Percentiles rank a stretch among this genome's conserved stretches.
Evolutionary conservation across 1,284 basidiomycete genomes (phyloP).

Genomic region (Sporisorium reilianum): DNA sequence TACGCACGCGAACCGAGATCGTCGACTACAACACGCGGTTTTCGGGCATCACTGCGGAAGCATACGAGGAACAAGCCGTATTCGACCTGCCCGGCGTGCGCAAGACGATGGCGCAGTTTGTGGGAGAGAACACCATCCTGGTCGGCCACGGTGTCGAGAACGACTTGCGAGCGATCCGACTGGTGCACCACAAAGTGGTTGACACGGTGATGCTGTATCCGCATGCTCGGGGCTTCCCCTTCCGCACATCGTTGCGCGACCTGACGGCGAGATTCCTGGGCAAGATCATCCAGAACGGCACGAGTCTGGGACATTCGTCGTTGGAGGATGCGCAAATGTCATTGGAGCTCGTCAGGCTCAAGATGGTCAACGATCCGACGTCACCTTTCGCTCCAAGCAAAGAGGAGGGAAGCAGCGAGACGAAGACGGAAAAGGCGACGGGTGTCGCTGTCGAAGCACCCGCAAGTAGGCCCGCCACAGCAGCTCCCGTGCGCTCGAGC

Average conservation of each 20-base stretch:
- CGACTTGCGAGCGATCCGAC: slow-evolving; percentile 60
- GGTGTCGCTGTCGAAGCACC: slow-evolving; percentile 23
- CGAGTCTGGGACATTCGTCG: slow-evolving; percentile 58
- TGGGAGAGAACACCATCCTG: slow-evolving; percentile 58
- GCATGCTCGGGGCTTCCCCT: slow-evolving; percentile 63
- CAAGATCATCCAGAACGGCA: slow-evolving; percentile 63
- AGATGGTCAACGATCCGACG: slow-evolving; percentile 43
- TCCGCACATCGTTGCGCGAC: slow-evolving; percentile 59
- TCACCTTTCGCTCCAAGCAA: slow-evolving; percentile 38
- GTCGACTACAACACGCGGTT: slow-evolving; percentile 67
- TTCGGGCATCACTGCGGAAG: slow-evolving; percentile 59
- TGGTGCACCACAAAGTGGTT: slow-evolving; percentile 59
- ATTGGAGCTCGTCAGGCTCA: slow-evolving; percentile 56
- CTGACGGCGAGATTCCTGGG: slow-evolving; percentile 57
- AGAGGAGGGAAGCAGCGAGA: neutral
- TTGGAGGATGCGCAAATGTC: slow-evolving; percentile 63
- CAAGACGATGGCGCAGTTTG: slow-evolving; percentile 49
- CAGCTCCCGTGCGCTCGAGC: slow-evolving; percentile 27
- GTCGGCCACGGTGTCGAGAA: slow-evolving; percentile 67
- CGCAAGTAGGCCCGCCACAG: neutral
- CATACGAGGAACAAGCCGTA: slow-evolving; percentile 50
- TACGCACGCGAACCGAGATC: slow-evolving; percentile 50
- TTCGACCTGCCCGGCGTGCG: slow-evolving; percentile 51
- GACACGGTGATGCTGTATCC: slow-evolving; percentile 64
- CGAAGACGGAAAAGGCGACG: slow-evolving; percentile 14